These are phyloP conservation scores for Oxyria digyna DNA, from an alignment of 148 eudicot species.

Conservation along the genomic window DNA sequence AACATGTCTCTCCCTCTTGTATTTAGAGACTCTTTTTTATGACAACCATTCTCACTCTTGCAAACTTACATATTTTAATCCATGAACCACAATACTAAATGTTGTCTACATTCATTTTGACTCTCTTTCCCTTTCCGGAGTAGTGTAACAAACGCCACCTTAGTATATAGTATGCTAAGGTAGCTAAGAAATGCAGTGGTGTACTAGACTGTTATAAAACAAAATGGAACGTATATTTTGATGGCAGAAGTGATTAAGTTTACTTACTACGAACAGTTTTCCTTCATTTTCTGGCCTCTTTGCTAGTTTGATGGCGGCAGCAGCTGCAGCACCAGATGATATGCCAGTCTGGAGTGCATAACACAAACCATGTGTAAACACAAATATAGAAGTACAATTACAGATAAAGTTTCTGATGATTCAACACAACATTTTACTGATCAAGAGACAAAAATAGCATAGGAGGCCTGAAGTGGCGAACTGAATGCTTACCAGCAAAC, in stretches of 20 bases:
- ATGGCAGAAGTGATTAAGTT: neutral
- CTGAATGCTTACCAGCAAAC: conserved; percentile 38
- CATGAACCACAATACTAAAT: no score
- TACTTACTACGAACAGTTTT: conserved; percentile 84
- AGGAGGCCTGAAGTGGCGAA: neutral
- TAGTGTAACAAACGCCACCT: no score
- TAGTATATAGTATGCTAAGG: no score
- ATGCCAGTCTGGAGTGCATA: conserved; percentile 54
- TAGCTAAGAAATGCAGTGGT: no score
- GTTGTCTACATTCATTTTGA: no score
- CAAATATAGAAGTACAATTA: neutral
- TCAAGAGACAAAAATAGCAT: neutral
- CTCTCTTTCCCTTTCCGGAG: no score
- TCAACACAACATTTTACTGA: neutral
- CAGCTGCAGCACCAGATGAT: conserved; percentile 92
- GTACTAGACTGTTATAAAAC: neutral
- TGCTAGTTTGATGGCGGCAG: conserved; percentile 77
- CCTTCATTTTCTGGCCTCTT: conserved; percentile 82
- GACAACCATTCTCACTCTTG: no score
- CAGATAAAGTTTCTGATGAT: neutral
- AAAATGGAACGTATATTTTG: neutral
- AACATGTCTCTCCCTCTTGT: no score
- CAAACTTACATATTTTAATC: no score
- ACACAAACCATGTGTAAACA: neutral
- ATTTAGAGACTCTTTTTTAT: no score